A percentile compares a stretch with the other conserved stretches of the same genome.
These are phyloP conservation scores for Mycena leptocephala DNA, from an alignment of 768 basidiomycete genomes.

Conservation along the genomic window DNA sequence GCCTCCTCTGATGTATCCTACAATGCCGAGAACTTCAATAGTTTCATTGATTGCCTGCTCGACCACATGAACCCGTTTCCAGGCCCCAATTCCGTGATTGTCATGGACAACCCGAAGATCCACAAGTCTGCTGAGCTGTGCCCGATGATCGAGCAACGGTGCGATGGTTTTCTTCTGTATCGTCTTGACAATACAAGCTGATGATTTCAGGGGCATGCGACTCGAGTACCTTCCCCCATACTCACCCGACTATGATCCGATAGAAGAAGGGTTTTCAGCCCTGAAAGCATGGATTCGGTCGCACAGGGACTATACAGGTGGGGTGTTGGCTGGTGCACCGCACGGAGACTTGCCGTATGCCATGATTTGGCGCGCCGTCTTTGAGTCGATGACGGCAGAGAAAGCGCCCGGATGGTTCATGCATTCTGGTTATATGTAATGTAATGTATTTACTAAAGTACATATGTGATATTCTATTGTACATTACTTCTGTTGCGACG, in stretches of 20 bases:
- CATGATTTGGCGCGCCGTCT: slow-evolving; percentile 46
- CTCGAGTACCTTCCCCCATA: slow-evolving; percentile 23
- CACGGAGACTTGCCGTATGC: slow-evolving; percentile 37
- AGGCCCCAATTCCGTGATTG: slow-evolving; percentile 31
- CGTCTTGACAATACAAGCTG: too few relatives aligned
- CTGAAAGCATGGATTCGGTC: not conserved
- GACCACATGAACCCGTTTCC: slow-evolving; percentile 51
- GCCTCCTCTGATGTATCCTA: too few relatives aligned
- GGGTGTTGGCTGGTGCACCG: slow-evolving; percentile 10
- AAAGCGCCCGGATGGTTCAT: slow-evolving; percentile 48
- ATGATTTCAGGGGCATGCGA: slow-evolving; percentile 42
- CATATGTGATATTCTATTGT: slow-evolving; percentile 29
- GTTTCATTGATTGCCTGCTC: slow-evolving; percentile 41
- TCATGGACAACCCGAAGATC: slow-evolving; percentile 45
- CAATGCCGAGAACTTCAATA: slow-evolving; percentile 34
- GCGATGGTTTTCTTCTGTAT: slow-evolving; percentile 25
- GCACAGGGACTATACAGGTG: not conserved
- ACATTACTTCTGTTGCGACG: not conserved
- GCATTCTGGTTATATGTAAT: slow-evolving; percentile 44
- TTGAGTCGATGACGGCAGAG: slow-evolving; percentile 37
- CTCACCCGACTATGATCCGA: not conserved
- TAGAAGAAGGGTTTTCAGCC: not conserved
- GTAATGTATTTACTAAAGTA: not conserved
- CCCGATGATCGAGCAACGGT: slow-evolving; percentile 39
- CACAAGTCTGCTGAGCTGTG: slow-evolving; percentile 43